Conservation (phyloP, 352 stramenopile genomes). For the Halophytophthora polymorphica region DNA sequence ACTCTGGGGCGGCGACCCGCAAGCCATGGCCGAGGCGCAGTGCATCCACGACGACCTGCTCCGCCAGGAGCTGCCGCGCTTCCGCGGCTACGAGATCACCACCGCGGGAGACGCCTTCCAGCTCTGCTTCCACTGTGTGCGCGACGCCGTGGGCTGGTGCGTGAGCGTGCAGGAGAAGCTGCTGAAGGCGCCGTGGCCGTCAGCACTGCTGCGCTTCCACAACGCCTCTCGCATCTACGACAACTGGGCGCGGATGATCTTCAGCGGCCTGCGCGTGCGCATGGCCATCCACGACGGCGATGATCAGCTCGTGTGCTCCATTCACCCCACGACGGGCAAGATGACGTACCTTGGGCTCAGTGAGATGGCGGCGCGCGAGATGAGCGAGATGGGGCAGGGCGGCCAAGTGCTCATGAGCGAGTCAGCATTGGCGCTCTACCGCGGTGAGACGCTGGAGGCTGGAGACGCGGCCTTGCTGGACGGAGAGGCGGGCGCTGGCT, state of each 20-base stretch:
- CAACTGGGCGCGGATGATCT: slow-evolving; percentile 55
- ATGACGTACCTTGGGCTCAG: slow-evolving; percentile 72
- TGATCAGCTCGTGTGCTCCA: slow-evolving; percentile 55
- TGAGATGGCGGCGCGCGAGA: slow-evolving; percentile 64
- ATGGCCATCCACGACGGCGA: slow-evolving; percentile 80
- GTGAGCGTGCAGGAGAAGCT: slow-evolving; percentile 66
- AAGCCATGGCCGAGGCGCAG: slow-evolving; percentile 62
- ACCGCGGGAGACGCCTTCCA: slow-evolving; percentile 78
- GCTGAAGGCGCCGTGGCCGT: slow-evolving; percentile 54
- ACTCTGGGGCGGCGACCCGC: slow-evolving; percentile 48
- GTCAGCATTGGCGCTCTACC: slow-evolving; percentile 40
- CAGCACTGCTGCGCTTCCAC: slow-evolving; percentile 38
- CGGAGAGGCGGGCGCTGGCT: slow-evolving; percentile 15
- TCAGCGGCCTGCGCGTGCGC: slow-evolving; percentile 68
- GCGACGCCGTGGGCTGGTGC: slow-evolving; percentile 63
- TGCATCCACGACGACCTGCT: slow-evolving; percentile 72
- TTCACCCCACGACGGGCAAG: slow-evolving; percentile 72
- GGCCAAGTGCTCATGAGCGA: slow-evolving; percentile 73
- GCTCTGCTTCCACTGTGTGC: slow-evolving; percentile 68
- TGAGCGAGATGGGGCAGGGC: slow-evolving; percentile 59
- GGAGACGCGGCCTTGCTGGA: slow-evolving; percentile 7
- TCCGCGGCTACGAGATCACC: slow-evolving; percentile 79
- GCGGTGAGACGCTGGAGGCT: slow-evolving; percentile 30
- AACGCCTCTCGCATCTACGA: slow-evolving; percentile 45
- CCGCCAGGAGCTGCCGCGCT: slow-evolving; percentile 45